Evolutionary conservation across 73 alveolate genomes (phyloP).

Genomic region (Blepharisma japonicum): DNA sequence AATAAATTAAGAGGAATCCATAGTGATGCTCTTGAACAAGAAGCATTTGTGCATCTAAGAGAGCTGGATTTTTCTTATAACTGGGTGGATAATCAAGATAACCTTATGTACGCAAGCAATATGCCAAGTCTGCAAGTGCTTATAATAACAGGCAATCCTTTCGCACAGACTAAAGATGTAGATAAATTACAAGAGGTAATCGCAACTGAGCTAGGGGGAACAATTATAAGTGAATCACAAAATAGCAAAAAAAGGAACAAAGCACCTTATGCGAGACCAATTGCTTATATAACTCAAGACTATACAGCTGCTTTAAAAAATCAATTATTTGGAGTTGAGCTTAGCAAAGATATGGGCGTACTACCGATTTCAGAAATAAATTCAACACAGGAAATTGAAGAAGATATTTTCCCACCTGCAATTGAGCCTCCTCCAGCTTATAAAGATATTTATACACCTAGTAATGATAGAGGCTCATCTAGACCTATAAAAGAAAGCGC

Average conservation of each 20-base stretch:
- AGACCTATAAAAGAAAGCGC: background rate
- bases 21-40: constrained; percentile 36
- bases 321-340: constrained; percentile 27
- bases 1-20: constrained; percentile 54
- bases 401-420: constrained; percentile 14
- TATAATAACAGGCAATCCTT: constrained; percentile 64
- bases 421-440: background rate
- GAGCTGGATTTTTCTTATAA: constrained; percentile 63
- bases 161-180: constrained; percentile 42
- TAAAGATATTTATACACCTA: constrained; percentile 33
- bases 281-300: constrained; percentile 26
- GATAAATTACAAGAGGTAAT: constrained; percentile 43
- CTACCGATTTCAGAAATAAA: constrained; percentile 3
- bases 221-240: constrained; percentile 39
- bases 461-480: constrained; percentile 23
- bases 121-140: constrained; percentile 40
- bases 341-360: constrained; percentile 24
- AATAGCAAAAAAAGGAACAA: background rate
- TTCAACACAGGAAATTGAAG: background rate
- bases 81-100: constrained; percentile 49
- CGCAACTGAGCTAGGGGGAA: constrained; percentile 40
- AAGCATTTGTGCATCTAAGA: constrained; percentile 35
- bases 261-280: constrained; percentile 29
- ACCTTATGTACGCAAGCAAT: constrained; percentile 37
- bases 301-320: constrained; percentile 19